phyloP scores from a whole-genome alignment of 768 basidiomycete species.

The Leucocoprinus birnbaumii region DNA sequence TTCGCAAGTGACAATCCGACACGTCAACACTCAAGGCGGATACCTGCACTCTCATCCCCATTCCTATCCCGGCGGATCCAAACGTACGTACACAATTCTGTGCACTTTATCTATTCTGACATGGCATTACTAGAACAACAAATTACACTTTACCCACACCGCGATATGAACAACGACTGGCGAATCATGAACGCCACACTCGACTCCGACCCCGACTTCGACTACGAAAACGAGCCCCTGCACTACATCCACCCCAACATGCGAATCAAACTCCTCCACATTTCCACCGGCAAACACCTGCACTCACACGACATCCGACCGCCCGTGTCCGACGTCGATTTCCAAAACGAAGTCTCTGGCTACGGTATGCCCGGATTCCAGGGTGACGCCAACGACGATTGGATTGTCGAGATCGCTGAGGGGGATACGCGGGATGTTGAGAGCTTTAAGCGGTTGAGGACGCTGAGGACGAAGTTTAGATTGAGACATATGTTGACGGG shows the following conservation, averaged over 20 bases:
- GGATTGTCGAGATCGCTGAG: slow-evolving; percentile 82
- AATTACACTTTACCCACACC: slow-evolving; percentile 97
- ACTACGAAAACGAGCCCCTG: slow-evolving; percentile 53
- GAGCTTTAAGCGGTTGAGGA: slow-evolving; percentile 68
- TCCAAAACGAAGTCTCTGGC: slow-evolving; percentile 96
- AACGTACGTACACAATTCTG: slow-evolving; percentile 50
- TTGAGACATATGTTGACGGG: slow-evolving; percentile 84
- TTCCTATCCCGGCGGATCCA: slow-evolving; percentile 85
- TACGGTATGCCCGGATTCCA: slow-evolving; percentile 86
- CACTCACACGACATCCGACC: slow-evolving; percentile 96
- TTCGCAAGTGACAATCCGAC: slow-evolving; percentile 79
- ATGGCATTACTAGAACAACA: slow-evolving; percentile 94
- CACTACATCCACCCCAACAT: slow-evolving; percentile 60
- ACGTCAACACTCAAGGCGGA: slow-evolving; percentile 97
- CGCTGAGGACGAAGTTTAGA: slow-evolving; percentile 80
- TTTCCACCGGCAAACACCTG: slow-evolving; percentile 76
- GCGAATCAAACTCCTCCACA: slow-evolving; percentile 81
- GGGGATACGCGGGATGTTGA: slow-evolving; percentile 63
- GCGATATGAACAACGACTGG: slow-evolving; percentile 97
- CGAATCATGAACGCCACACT: slow-evolving; percentile 73
- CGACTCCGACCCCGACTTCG: slow-evolving; percentile 31
- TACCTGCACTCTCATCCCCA: slow-evolving; percentile 95
- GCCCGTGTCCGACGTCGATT: slow-evolving; percentile 95
- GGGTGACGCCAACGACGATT: slow-evolving; percentile 94
- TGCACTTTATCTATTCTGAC: slow-evolving; percentile 1